Conservation (phyloP, 2,329 filamentous ascomycete species). For the Hypoxylon sp. region DNA sequence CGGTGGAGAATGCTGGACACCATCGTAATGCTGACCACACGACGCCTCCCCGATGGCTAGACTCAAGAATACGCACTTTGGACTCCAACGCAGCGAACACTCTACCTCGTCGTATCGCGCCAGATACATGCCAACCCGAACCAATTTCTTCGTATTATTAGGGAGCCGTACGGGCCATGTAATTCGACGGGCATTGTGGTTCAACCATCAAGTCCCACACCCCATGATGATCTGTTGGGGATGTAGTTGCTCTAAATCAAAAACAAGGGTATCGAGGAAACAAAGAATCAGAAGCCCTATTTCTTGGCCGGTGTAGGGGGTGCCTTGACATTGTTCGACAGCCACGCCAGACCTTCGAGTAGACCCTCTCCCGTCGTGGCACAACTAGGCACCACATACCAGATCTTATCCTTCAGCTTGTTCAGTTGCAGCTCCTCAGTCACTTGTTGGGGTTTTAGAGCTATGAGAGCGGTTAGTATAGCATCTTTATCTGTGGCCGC, state of each 20-base stretch:
- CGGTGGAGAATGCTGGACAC: slow-evolving; percentile 8
- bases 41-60: slow-evolving; percentile 1
- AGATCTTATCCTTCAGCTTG: slow-evolving; percentile 86
- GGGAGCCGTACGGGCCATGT: slow-evolving; percentile 14
- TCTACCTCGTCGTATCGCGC: slow-evolving; percentile 18
- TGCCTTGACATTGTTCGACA: slow-evolving; percentile 86
- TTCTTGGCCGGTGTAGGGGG: slow-evolving; percentile 70
- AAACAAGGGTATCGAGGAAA: slow-evolving; percentile 43
- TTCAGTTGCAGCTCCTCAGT: slow-evolving; percentile 82
- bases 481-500: background rate
- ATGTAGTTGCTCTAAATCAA: slow-evolving; percentile 31
- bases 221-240: background rate
- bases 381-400: slow-evolving; percentile 87
- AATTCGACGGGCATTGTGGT: slow-evolving; percentile 12
- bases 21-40: slow-evolving; percentile 1
- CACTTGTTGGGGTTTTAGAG: slow-evolving; percentile 84
- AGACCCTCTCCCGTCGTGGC: slow-evolving; percentile 86
- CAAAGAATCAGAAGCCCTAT: slow-evolving; percentile 55
- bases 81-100: slow-evolving; percentile 9
- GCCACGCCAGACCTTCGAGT: slow-evolving; percentile 85
- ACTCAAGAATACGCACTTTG: slow-evolving; percentile 15
- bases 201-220: slow-evolving; percentile 12
- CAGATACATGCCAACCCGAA: slow-evolving; percentile 18
- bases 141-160: slow-evolving; percentile 37
- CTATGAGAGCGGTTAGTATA: slow-evolving; percentile 60